Evolutionary conservation across 2,329 filamentous ascomycete genomes (phyloP).

Genomic region (Arachnomyces sp.): DNA sequence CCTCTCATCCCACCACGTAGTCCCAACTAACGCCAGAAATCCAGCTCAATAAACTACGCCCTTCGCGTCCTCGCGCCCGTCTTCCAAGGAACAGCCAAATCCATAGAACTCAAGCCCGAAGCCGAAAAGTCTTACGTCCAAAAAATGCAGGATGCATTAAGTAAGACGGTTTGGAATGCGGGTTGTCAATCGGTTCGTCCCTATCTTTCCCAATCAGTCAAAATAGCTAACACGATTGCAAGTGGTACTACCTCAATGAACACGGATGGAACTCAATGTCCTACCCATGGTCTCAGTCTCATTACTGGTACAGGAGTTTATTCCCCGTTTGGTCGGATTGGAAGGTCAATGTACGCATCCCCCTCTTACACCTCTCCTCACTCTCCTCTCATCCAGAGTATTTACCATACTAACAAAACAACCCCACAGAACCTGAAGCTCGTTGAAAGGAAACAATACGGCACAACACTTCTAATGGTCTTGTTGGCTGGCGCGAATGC

Average conservation of each 20-base stretch:
- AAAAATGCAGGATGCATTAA: constrained; percentile 39
- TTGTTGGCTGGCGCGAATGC: too few relatives aligned
- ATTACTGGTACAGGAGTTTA: constrained; percentile 21
- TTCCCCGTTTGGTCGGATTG: constrained; percentile 22
- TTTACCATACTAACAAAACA: too few relatives aligned
- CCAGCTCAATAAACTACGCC: constrained; percentile 48
- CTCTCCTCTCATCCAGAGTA: too few relatives aligned
- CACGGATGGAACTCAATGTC: constrained; percentile 21
- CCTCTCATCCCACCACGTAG: neutral
- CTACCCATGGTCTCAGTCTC: constrained; percentile 21
- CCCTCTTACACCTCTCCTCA: too few relatives aligned
- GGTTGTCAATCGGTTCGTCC: constrained; percentile 21
- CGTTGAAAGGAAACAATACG: too few relatives aligned
- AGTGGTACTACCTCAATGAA: constrained; percentile 19
- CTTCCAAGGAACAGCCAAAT: constrained; percentile 33
- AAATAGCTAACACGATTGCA: neutral
- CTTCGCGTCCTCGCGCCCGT: constrained; percentile 50
- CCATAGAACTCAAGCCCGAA: constrained; percentile 39
- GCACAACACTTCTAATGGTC: too few relatives aligned
- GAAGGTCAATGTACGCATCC: constrained; percentile 12
- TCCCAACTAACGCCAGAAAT: neutral
- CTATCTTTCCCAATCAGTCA: neutral
- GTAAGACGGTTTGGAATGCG: constrained; percentile 39
- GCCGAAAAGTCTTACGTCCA: constrained; percentile 38
- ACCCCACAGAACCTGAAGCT: too few relatives aligned